Percentiles rank a stretch among this genome's conserved stretches.
Evolutionary conservation across 345 rosid species (phyloP).

Genomic region (Xanthoceras sorbifolium): DNA sequence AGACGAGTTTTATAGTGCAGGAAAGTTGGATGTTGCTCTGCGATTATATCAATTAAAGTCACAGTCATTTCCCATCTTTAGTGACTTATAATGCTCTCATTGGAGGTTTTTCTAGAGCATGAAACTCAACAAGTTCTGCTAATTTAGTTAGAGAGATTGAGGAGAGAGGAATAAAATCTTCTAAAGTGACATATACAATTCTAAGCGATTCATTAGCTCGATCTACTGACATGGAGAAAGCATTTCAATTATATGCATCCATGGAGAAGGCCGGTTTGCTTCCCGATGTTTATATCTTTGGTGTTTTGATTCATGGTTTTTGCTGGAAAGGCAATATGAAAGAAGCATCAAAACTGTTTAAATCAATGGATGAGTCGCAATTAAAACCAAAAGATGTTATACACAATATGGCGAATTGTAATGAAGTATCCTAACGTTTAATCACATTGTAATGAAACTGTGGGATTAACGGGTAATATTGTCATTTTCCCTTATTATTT

Average conservation of each 20-base stretch:
- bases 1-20: conserved; percentile 51
- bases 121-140: conserved; percentile 40
- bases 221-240: conserved; percentile 56
- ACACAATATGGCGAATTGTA: conserved; percentile 59
- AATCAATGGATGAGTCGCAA: conserved; percentile 44
- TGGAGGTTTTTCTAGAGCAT: conserved; percentile 52
- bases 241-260: conserved; percentile 44
- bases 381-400: conserved; percentile 64
- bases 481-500: too few species aligned
- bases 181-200: conserved; percentile 69
- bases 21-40: conserved; percentile 49
- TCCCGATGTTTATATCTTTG: conserved; percentile 61
- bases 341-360: conserved; percentile 58
- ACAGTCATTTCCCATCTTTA: conserved; percentile 54
- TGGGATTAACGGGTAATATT: too few species aligned
- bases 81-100: conserved; percentile 65
- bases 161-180: conserved; percentile 71
- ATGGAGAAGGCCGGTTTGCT: conserved; percentile 59
- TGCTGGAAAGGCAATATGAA: conserved; percentile 73
- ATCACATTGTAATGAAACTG: too few species aligned
- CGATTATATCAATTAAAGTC: conserved; percentile 54
- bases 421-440: too few species aligned
- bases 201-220: conserved; percentile 52
- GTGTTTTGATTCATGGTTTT: conserved; percentile 66
- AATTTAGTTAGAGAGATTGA: conserved; percentile 71